These are phyloP conservation scores for Fistulifera solaris DNA, from an alignment of 108 stramenopile species.

Conservation along the genomic window DNA sequence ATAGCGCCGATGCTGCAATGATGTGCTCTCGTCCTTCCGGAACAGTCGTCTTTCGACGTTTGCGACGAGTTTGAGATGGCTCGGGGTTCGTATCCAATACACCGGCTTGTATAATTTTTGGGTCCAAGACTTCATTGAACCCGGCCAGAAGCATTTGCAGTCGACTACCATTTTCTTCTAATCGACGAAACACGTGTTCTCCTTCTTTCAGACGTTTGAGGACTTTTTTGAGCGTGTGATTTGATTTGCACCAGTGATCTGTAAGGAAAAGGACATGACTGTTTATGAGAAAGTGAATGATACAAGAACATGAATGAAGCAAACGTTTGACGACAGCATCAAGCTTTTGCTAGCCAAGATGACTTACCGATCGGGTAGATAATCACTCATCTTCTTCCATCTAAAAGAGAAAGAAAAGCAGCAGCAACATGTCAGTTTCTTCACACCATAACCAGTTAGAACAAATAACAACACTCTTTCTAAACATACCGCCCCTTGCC, in stretches of 20 bases:
- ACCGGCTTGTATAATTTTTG: too few species aligned
- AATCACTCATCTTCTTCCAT: conserved; percentile 81
- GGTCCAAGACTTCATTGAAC: background rate
- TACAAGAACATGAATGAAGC: background rate
- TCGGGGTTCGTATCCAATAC: too few species aligned
- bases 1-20: conserved; percentile 34
- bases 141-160: conserved; percentile 2
- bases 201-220: conserved; percentile 38
- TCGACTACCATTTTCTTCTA: conserved; percentile 27
- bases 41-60: background rate
- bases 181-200: conserved; percentile 37
- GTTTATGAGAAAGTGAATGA: conserved; percentile 2
- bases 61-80: too few species aligned
- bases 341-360: background rate
- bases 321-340: background rate
- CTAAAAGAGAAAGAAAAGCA: conserved; percentile 7
- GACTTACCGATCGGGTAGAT: conserved; percentile 39
- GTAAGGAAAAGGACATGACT: background rate
- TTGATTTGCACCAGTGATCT: conserved; percentile 55
- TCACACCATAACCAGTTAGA: too few species aligned
- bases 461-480: too few species aligned
- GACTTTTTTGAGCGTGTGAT: conserved; percentile 54
- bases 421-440: too few species aligned
- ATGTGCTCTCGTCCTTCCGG: conserved; percentile 4
- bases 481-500: conserved; percentile 44